These are phyloP conservation scores for Neurospora sp. DNA, from an alignment of 2,329 filamentous ascomycete species.

Conservation along the genomic window DNA sequence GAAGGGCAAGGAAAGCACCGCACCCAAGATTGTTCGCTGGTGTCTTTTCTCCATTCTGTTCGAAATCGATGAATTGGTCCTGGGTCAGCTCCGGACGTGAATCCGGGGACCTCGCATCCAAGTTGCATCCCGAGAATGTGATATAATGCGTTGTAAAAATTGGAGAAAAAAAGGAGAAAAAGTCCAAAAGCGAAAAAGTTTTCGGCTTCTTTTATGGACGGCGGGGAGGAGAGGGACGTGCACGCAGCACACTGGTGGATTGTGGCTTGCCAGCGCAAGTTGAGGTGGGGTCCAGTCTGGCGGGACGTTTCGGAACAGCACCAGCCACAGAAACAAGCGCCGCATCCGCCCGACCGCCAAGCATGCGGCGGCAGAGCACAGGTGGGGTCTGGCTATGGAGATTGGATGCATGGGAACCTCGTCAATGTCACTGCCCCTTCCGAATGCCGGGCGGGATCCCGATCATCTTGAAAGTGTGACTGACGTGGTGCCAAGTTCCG, in stretches of 20 bases:
- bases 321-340: neutral
- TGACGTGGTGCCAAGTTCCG: neutral
- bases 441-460: neutral
- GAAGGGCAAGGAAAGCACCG: slow-evolving; percentile 31
- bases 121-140: slow-evolving; percentile 35
- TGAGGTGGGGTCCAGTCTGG: neutral
- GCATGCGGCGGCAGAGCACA: neutral
- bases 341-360: neutral
- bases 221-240: neutral
- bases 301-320: neutral
- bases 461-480: neutral
- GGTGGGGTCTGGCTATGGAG: neutral
- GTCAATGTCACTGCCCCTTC: neutral
- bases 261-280: neutral
- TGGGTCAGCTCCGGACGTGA: slow-evolving; percentile 23
- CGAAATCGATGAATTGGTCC: slow-evolving; percentile 32
- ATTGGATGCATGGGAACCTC: neutral
- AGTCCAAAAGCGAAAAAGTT: slow-evolving; percentile 8
- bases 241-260: neutral
- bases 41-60: slow-evolving; percentile 36
- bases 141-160: slow-evolving; percentile 38
- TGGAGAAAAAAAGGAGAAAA: slow-evolving; percentile 23
- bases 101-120: slow-evolving; percentile 31
- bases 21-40: slow-evolving; percentile 42
- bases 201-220: slow-evolving; percentile 5